Evolutionary conservation across 2,329 filamentous ascomycete species (phyloP).

Genomic region (Diaporthe velutina): DNA sequence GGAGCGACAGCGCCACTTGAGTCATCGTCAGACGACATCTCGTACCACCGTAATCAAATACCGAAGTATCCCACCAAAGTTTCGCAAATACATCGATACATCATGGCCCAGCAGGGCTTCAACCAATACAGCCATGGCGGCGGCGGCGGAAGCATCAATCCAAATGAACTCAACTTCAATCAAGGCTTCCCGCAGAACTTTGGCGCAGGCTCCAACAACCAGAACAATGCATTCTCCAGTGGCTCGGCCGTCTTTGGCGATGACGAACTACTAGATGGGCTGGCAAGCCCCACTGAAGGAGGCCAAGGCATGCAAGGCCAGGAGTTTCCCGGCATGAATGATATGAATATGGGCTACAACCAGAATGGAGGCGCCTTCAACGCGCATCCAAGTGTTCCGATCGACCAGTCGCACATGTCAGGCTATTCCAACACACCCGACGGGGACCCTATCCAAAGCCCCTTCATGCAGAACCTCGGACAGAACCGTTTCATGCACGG

Average conservation of each 20-base stretch:
- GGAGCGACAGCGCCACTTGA: constrained; percentile 28
- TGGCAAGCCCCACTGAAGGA: constrained; percentile 68
- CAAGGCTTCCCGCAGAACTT: constrained; percentile 74
- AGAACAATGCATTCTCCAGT: constrained; percentile 80
- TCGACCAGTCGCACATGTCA: constrained; percentile 78
- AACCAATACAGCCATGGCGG: constrained; percentile 68
- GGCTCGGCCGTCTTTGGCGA: constrained; percentile 86
- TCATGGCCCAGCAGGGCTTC: constrained; percentile 70
- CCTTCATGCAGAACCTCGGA: constrained; percentile 82
- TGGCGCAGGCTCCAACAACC: constrained; percentile 65
- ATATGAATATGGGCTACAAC: constrained; percentile 68
- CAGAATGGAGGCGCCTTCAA: constrained; percentile 61
- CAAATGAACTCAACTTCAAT: constrained; percentile 80
- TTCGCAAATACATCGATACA: constrained; percentile 33
- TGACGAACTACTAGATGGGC: constrained; percentile 86
- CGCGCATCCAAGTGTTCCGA: constrained; percentile 70
- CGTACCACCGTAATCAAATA: background rate
- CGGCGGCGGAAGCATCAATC: constrained; percentile 75
- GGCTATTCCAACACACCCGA: constrained; percentile 94
- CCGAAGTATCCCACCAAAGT: background rate
- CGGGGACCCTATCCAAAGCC: constrained; percentile 91
- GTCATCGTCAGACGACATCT: constrained; percentile 21
- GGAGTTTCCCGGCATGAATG: constrained; percentile 68
- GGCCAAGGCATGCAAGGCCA: constrained; percentile 67
- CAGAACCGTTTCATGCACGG: constrained; percentile 79